A percentile compares a stretch with the other conserved stretches of the same genome.
These are phyloP conservation scores for Spergularia marina DNA, from an alignment of 148 eudicot genomes.

Conservation along the genomic window DNA sequence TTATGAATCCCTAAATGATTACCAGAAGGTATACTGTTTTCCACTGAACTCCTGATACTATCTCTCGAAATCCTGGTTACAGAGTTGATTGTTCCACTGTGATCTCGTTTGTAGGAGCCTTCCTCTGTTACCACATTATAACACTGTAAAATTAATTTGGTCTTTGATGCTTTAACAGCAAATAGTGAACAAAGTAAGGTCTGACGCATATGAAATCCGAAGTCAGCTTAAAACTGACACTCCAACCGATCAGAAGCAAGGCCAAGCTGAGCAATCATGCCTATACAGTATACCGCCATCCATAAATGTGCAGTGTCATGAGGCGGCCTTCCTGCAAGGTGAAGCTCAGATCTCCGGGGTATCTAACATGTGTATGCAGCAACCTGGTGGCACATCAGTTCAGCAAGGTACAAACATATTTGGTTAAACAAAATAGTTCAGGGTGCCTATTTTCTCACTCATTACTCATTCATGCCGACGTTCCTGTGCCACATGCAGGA, in stretches of 20 bases:
- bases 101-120: background rate
- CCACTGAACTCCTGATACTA: background rate
- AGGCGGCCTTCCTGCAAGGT: background rate
- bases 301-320: background rate
- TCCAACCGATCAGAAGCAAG: slow-evolving; percentile 15
- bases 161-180: slow-evolving; percentile 34
- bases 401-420: slow-evolving; percentile 20
- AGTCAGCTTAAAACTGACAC: slow-evolving; percentile 23
- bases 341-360: background rate
- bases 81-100: background rate
- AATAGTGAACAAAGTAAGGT: slow-evolving; percentile 39
- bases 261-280: background rate
- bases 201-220: slow-evolving; percentile 36
- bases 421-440: background rate
- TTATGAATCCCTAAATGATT: slow-evolving; percentile 30
- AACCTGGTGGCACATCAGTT: background rate
- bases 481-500: background rate
- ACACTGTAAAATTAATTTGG: background rate
- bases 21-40: slow-evolving; percentile 42
- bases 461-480: background rate
- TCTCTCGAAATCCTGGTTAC: background rate
- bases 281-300: background rate
- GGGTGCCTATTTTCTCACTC: background rate
- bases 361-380: background rate
- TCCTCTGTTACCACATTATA: background rate